Conservation (phyloP, 2,329 filamentous ascomycete genomes). For the Lecanicillium sp. region DNA sequence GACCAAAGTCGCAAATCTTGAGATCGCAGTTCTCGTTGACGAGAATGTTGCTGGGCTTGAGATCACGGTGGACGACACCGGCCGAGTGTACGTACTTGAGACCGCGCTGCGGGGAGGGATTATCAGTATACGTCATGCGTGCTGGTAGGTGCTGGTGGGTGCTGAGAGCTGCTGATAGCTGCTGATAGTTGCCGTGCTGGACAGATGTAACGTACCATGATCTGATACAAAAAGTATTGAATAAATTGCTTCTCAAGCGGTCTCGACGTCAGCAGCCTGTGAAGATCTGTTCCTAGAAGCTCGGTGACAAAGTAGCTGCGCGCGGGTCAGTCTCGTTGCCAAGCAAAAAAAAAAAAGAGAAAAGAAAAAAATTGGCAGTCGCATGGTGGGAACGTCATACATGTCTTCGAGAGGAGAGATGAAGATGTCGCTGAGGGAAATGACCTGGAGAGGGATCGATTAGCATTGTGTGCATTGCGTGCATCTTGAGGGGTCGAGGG, state of each 20-base stretch:
- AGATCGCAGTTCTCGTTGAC: conserved; percentile 99
- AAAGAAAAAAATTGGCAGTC: conserved; percentile 20
- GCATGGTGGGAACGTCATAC: conserved; percentile 45
- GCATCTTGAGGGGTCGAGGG: conserved; percentile 9
- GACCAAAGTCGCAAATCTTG: conserved; percentile 98
- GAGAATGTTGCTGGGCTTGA: conserved; percentile 98
- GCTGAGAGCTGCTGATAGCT: too few relatives aligned
- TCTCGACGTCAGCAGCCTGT: conserved; percentile 88
- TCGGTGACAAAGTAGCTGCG: conserved; percentile 94
- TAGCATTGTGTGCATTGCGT: neutral
- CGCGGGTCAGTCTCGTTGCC: conserved; percentile 16
- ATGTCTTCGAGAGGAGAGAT: conserved; percentile 98
- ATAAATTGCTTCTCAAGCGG: conserved; percentile 99
- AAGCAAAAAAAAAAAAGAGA: conserved; percentile 10
- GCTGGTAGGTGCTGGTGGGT: neutral
- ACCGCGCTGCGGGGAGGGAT: conserved; percentile 59
- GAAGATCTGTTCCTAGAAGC: conserved; percentile 91
- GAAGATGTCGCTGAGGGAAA: conserved; percentile 98
- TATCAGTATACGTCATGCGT: conserved; percentile 1
- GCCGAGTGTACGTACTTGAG: conserved; percentile 99
- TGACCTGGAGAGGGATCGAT: conserved; percentile 55
- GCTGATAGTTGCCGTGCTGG: too few relatives aligned
- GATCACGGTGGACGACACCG: conserved; percentile 92
- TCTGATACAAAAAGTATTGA: conserved; percentile 99
- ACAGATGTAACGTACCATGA: conserved; percentile 62